These are phyloP conservation scores for Sequoiadendron giganteum DNA, from an alignment of 75 land plant genomes.

Conservation along the genomic window DNA sequence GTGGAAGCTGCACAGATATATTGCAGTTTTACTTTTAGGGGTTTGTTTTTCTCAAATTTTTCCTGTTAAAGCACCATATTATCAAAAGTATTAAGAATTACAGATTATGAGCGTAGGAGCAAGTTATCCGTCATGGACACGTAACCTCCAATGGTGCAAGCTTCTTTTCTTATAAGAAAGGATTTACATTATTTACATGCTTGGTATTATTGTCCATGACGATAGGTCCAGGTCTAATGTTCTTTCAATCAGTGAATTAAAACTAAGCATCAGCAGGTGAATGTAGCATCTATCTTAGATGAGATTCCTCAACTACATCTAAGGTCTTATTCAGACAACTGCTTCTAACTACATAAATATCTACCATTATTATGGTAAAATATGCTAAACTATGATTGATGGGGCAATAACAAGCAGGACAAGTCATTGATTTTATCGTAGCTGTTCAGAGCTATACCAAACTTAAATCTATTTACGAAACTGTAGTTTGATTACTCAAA, in stretches of 20 bases:
- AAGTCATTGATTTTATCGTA: not conserved
- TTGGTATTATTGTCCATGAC: not conserved
- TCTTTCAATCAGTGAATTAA: not conserved
- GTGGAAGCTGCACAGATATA: too few species aligned
- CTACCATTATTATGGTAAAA: too few species aligned
- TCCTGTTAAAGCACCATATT: too few species aligned
- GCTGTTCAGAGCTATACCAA: not conserved
- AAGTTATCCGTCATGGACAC: too few species aligned
- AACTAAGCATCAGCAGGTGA: not conserved
- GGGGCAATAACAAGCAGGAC: too few species aligned
- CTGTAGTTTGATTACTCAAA: not conserved
- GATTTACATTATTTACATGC: not conserved
- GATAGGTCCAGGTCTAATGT: not conserved
- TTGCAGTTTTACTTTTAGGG: too few species aligned
- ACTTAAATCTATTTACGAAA: not conserved
- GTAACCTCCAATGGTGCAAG: not conserved
- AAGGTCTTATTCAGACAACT: not conserved
- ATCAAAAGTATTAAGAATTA: too few species aligned
- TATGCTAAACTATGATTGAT: not conserved
- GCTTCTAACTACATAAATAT: not conserved
- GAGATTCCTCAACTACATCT: not conserved
- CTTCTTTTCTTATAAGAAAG: not conserved
- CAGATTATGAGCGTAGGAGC: too few species aligned
- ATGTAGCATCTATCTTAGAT: too few species aligned
- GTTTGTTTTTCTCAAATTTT: too few species aligned